Evolutionary conservation across 2,329 filamentous ascomycete genomes (phyloP), one percentile per base, ranked within the genome.

Genomic region (Colletotrichum musicola): DNA sequence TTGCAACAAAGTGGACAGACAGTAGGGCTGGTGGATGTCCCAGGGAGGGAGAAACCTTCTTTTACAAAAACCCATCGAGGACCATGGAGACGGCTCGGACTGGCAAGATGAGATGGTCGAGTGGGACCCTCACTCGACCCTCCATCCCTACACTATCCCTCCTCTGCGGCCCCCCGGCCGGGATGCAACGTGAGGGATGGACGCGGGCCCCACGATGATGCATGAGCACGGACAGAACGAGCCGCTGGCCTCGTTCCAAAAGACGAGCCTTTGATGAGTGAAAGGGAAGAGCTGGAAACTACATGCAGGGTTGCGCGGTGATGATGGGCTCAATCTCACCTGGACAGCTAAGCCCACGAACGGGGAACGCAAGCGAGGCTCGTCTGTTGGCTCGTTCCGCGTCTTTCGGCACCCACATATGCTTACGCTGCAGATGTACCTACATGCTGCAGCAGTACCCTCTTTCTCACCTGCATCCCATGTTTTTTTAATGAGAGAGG

Each of bases 11-110:
- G 30, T 30, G 27, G 27, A 30, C 27, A 10, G 27, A 30, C 13
- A 55, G 13, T 47, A 47, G 25, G 49, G 50, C 38, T 54, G 50
- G 27, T 10, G 14, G 13, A 62, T n/a, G n/a, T 25, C 16, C 18
- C 46, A 22, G 18, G n/a, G 27, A n/a, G 54, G 35, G 49, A 22
- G 27, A n/a, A 49, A 62, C 54, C 42, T 42, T 53, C 61, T 42
- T 51, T 65, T 65, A 61, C 38, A 40, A 54, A 40, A 55, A n/a
- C 16, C 40, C 47, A 49, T 65, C 57, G 27, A 65, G 49, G 49
- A 47, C 20, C 40, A 65, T 54, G 47, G 18, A 35, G 40, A 58
- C 27, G 27, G 4, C 22, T 25, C 22, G 4, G 22, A 4, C 22
- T 7, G 16, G 18, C 22, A 4, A 61, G 56, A 55, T 55, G 56